Conservation (phyloP, 768 basidiomycete genomes). For the Phaeotremella fagi region DNA sequence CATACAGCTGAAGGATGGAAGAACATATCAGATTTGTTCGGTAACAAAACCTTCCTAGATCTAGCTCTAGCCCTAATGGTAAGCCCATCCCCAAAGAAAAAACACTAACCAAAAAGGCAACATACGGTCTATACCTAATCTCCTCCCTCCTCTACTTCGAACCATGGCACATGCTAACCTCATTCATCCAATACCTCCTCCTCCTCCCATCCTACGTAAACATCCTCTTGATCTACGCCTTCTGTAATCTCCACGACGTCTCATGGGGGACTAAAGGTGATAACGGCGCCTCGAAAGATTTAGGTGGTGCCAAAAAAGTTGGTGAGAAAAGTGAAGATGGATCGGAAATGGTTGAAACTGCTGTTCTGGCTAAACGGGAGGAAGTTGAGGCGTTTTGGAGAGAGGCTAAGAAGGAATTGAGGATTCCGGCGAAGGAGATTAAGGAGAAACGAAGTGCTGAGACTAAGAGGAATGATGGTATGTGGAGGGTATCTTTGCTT, state of each 20-base stretch:
- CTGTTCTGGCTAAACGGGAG: conserved; percentile 72
- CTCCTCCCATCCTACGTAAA: conserved; percentile 47
- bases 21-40: conserved; percentile 51
- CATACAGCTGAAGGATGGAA: conserved; percentile 72
- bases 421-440: conserved; percentile 63
- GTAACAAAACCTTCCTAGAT: conserved; percentile 66
- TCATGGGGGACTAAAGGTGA: conserved; percentile 86
- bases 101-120: conserved; percentile 53
- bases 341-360: conserved; percentile 80
- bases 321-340: conserved; percentile 59
- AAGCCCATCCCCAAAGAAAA: not conserved
- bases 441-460: conserved; percentile 79
- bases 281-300: conserved; percentile 78
- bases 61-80: conserved; percentile 51
- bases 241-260: conserved; percentile 62
- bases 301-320: conserved; percentile 85
- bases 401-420: conserved; percentile 66
- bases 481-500: conserved; percentile 58
- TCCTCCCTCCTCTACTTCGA: conserved; percentile 45
- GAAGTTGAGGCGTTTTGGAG: conserved; percentile 84
- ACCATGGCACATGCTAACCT: conserved; percentile 49
- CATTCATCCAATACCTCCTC: conserved; percentile 47
- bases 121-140: conserved; percentile 78
- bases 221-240: conserved; percentile 46
- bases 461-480: conserved; percentile 74